phyloP scores from a whole-genome alignment of 2,329 filamentous ascomycete species.

The Colletotrichum scovillei region DNA sequence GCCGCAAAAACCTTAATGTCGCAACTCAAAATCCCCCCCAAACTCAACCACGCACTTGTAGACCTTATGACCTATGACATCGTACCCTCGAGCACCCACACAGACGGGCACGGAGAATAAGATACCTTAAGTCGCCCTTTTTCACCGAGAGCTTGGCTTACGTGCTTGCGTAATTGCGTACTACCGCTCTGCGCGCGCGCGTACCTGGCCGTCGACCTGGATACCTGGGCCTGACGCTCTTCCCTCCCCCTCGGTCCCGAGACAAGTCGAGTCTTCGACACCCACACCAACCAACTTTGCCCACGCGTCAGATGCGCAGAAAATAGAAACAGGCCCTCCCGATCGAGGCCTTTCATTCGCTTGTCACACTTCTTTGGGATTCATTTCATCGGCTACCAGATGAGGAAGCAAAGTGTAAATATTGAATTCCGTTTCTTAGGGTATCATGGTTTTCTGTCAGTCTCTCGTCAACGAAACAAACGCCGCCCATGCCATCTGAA shows the following conservation, averaged over 20 bases:
- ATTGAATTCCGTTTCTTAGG: neutral
- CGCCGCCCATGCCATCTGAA: slow-evolving; percentile 25
- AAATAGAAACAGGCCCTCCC: slow-evolving; percentile 11
- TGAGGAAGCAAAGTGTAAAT: slow-evolving; percentile 15
- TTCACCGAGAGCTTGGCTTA: neutral
- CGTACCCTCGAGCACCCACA: neutral
- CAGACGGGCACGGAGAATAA: neutral
- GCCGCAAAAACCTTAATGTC: slow-evolving; percentile 8
- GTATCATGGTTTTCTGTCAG: neutral
- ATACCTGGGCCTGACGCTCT: neutral
- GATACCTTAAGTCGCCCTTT: no score
- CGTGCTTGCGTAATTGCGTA: neutral
- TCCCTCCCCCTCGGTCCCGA: slow-evolving; percentile 9
- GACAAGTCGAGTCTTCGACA: neutral
- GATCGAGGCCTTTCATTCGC: neutral
- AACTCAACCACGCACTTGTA: neutral
- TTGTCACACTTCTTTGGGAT: neutral
- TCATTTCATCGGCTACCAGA: slow-evolving; percentile 17
- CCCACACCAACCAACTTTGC: slow-evolving; percentile 4
- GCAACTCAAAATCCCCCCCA: neutral
- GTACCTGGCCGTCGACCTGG: neutral
- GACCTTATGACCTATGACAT: neutral
- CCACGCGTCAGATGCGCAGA: slow-evolving; percentile 13
- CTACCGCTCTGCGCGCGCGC: neutral
- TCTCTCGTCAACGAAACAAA: neutral